Percentiles rank a stretch among this genome's conserved stretches.
Evolutionary conservation across 306 rosid genomes (phyloP).

Genomic region (Rosa rugosa): DNA sequence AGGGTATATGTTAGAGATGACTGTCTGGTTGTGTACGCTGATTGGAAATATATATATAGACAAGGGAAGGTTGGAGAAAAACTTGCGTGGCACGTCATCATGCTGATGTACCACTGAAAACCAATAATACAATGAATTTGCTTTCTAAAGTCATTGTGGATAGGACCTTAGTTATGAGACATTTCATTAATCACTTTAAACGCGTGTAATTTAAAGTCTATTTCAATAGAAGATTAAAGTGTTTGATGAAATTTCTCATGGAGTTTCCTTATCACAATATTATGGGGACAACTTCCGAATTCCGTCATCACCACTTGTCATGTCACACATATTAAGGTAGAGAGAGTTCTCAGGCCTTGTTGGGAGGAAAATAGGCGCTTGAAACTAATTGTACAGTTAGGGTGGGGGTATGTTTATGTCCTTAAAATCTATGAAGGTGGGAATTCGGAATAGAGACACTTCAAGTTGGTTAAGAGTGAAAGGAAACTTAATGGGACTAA

Average conservation of each 20-base stretch:
- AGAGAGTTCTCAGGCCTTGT: background rate
- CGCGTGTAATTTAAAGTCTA: background rate
- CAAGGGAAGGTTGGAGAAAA: background rate
- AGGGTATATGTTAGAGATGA: background rate
- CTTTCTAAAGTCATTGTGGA: background rate
- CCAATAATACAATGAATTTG: background rate
- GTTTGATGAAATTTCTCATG: background rate
- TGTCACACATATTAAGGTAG: background rate
- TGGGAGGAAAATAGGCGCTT: background rate
- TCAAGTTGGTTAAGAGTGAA: conserved; percentile 34
- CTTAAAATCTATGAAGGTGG: conserved; percentile 53
- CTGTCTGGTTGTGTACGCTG: conserved; percentile 5
- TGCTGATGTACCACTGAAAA: background rate
- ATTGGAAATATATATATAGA: conserved; percentile 16
- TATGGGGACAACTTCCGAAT: background rate
- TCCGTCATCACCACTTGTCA: background rate
- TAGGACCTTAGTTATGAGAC: background rate
- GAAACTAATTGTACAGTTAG: conserved; percentile 1
- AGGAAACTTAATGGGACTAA: conserved; percentile 25
- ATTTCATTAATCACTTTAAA: background rate
- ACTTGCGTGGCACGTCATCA: background rate
- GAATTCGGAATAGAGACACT: conserved; percentile 12
- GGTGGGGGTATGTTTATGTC: conserved; percentile 23
- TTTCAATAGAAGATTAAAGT: background rate
- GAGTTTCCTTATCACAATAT: background rate